Evolutionary conservation across 2,329 filamentous ascomycete genomes (phyloP), one percentile per base, ranked within the genome.

Genomic region (Neopestalotiopsis sp.): DNA sequence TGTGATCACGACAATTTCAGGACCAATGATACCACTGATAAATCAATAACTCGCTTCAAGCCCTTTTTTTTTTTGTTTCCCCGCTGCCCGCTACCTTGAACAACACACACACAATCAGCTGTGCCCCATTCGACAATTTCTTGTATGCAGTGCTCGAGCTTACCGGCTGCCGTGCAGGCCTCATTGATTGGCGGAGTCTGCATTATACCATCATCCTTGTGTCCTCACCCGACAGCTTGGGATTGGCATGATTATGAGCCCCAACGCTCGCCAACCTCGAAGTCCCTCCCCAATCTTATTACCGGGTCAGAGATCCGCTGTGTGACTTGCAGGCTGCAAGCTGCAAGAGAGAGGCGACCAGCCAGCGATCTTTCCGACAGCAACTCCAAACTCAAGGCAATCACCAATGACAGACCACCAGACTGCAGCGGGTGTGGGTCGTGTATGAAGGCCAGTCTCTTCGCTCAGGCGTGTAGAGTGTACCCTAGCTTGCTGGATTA

Each of bases 141-240:
- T 38, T 38, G 10, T 38, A 38, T 53, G 45, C 45, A 53, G 45
- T 53, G 45, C 45, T 53, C 45, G 45, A 53, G 45, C 45, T 53
- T 53, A 53, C 45, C 17, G 45, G 45, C 45, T 14, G 17, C 20
- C 14, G 45, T 53, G 5, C 45, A 53, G 24, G 45, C 45, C 45
- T 53, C n/a, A 20, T 53, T 28, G 45, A 53, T 53, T 53, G 14
- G 45, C 45, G 14, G 45, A 53, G n/a, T 53, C 14, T 53, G 17
- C 45, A 20, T 53, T 53, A 53, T 53, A 53, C 34, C 34, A 38
- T 53, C 42, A 53, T 53, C 45, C 57, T 34, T 59, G 57, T 59
- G 57, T 34, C 57, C 57, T 59, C 57, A 59, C 57, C 57, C 57
- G 57, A 59, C 57, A 59, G 57, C 57, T 30, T 34, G 57, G 24